These are phyloP conservation scores for Beauveria rudraprayagi DNA, from an alignment of 2,329 filamentous ascomycete genomes.

Conservation along the genomic window DNA sequence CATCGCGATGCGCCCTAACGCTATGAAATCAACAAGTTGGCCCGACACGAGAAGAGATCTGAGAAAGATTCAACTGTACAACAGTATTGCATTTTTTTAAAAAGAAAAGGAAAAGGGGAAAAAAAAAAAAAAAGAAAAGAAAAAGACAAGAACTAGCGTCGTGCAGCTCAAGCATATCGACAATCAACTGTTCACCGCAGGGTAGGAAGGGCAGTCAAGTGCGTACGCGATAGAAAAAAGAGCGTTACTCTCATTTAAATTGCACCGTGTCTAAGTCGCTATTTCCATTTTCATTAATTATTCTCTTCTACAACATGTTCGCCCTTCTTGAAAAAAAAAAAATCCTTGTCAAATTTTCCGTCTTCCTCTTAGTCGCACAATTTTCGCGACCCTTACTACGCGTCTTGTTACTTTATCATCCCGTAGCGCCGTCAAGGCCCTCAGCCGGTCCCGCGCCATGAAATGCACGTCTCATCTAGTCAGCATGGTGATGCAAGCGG, in stretches of 20 bases:
- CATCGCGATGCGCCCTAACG: background rate
- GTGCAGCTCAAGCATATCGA: background rate
- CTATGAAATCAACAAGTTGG: background rate
- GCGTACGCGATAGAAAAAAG: too few relatives aligned
- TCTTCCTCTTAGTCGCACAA: background rate
- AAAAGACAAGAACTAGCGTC: background rate
- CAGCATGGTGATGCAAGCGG: background rate
- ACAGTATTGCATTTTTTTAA: background rate
- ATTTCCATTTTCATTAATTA: too few relatives aligned
- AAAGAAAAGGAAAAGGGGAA: background rate
- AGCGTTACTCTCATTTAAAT: too few relatives aligned
- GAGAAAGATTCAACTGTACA: background rate
- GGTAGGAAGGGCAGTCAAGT: too few relatives aligned
- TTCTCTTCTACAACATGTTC: too few relatives aligned
- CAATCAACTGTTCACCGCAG: background rate
- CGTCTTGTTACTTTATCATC: background rate
- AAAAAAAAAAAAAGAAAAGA: too few relatives aligned
- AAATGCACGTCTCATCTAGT: background rate
- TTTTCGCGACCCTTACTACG: background rate
- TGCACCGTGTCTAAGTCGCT: too few relatives aligned
- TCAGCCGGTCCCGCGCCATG: background rate
- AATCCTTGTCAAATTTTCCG: too few relatives aligned
- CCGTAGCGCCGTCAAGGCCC: background rate
- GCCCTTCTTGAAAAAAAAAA: too few relatives aligned
- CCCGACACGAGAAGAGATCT: background rate